A percentile compares a stretch with the other conserved stretches of the same genome.
phyloP scores from a whole-genome alignment of 169 alveolate genomes.

The Babesia caballi region DNA sequence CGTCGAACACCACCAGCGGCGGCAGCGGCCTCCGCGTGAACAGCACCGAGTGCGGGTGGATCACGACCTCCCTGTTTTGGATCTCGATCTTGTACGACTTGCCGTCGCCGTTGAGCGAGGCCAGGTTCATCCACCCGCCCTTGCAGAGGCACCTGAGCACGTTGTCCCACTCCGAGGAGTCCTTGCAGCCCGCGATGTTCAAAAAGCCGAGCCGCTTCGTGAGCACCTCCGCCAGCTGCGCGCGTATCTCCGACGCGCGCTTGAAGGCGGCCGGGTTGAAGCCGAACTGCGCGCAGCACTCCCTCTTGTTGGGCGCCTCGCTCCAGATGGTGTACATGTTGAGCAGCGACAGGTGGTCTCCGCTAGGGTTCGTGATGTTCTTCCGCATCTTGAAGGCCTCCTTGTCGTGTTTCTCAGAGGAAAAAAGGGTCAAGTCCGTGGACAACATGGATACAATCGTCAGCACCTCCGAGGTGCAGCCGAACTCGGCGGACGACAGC shows the following conservation, averaged over 20 bases:
- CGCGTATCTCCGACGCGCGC: conserved; percentile 50
- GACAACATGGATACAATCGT: conserved; percentile 86
- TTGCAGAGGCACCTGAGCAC: conserved; percentile 49
- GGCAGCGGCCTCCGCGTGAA: conserved; percentile 49
- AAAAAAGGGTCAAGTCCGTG: conserved; percentile 45
- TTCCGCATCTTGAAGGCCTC: conserved; percentile 30
- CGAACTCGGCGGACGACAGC: conserved; percentile 84
- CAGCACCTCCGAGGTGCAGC: conserved; percentile 85
- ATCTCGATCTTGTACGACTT: conserved; percentile 33
- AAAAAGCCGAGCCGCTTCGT: conserved; percentile 9
- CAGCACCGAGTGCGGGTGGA: conserved; percentile 57
- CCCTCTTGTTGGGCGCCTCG: conserved; percentile 28
- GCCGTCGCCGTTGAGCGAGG: conserved; percentile 25
- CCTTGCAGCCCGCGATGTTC: conserved; percentile 38
- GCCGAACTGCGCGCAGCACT: conserved; percentile 41
- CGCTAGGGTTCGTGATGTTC: conserved; percentile 26
- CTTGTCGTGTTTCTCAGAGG: conserved; percentile 32
- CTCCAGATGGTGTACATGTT: conserved; percentile 57
- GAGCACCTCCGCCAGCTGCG: conserved; percentile 39
- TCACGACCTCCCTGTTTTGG: conserved; percentile 22
- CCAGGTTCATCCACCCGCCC: conserved; percentile 55
- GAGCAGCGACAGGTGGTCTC: conserved; percentile 60
- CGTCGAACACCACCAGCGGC: conserved; percentile 47
- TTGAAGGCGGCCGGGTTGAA: conserved; percentile 34
- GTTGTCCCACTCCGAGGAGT: conserved; percentile 57